These are phyloP conservation scores for Boletus sp. DNA, from an alignment of 768 basidiomycete genomes.

Conservation along the genomic window DNA sequence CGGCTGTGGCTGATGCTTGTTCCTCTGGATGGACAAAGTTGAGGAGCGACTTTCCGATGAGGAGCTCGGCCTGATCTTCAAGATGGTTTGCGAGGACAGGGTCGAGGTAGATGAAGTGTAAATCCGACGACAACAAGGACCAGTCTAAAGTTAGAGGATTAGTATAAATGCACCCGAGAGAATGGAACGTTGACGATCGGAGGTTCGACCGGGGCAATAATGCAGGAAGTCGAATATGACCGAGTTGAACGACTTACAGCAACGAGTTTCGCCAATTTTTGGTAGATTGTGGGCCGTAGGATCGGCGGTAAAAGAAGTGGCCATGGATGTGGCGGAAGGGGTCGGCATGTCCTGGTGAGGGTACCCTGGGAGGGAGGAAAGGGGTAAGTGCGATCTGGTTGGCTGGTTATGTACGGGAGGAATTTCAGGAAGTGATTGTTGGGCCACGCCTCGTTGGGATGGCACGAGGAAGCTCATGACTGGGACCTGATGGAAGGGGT, in stretches of 20 bases:
- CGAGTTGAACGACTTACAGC: conserved; percentile 52
- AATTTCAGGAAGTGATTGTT: conserved; percentile 27
- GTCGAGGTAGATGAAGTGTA: conserved; percentile 81
- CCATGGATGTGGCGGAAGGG: conserved; percentile 27
- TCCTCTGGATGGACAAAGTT: conserved; percentile 86
- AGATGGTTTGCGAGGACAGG: conserved; percentile 76
- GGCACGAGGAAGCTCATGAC: conserved; percentile 37
- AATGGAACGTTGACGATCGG: conserved; percentile 25
- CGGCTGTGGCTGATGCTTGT: conserved; percentile 66
- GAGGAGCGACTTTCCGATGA: conserved; percentile 71
- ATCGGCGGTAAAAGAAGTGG: conserved; percentile 35
- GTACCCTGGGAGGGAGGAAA: conserved; percentile 38
- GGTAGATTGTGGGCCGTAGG: conserved; percentile 41
- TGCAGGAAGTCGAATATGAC: conserved; percentile 5
- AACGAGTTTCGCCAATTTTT: conserved; percentile 69
- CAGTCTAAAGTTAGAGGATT: conserved; percentile 54
- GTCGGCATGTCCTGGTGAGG: conserved; percentile 32
- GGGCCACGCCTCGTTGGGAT: conserved; percentile 33
- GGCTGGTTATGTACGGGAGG: conserved; percentile 33
- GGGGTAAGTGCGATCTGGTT: conserved; percentile 36
- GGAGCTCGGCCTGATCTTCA: conserved; percentile 61
- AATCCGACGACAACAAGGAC: conserved; percentile 73
- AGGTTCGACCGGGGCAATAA: conserved; percentile 13
- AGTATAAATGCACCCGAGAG: conserved; percentile 18
- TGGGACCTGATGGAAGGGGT: conserved; percentile 19